These are phyloP conservation scores for Coemansia sp. DNA, from an alignment of 192 early-diverging fungal genomes.

Conservation along the genomic window DNA sequence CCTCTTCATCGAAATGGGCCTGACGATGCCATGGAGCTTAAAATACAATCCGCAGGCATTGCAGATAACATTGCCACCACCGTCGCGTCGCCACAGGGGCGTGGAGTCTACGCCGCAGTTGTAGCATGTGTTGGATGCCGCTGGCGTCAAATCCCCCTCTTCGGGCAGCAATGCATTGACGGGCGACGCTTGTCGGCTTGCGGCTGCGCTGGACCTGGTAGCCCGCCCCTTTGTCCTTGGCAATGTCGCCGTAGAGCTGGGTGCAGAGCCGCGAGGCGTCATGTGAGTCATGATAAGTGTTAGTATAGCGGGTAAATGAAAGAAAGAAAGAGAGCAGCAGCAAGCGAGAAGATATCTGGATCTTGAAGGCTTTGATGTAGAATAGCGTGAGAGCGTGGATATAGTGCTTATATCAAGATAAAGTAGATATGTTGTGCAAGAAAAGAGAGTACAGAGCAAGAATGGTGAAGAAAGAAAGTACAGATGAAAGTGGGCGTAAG, in stretches of 20 bases:
- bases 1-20: constrained; percentile 86
- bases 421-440: constrained; percentile 10
- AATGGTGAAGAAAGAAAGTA: neutral
- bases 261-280: neutral
- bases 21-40: constrained; percentile 86
- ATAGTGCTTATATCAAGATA: constrained; percentile 6
- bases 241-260: neutral
- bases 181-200: neutral
- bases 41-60: constrained; percentile 96
- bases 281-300: constrained; percentile 3
- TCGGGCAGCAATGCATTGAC: neutral
- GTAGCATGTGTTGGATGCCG: constrained; percentile 47
- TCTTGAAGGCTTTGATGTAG: constrained; percentile 3
- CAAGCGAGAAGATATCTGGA: neutral
- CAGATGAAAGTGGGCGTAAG: constrained; percentile 3
- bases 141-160: neutral
- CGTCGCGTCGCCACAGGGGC: constrained; percentile 90
- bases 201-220: neutral
- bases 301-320: neutral
- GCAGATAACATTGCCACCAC: constrained; percentile 85
- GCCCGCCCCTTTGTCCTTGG: neutral
- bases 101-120: constrained; percentile 88
- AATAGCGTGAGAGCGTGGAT: constrained; percentile 1
- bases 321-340: neutral
- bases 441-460: constrained; percentile 12